phyloP scores from a whole-genome alignment of 345 rosid genomes.

The Sisymbrium altissimum region DNA sequence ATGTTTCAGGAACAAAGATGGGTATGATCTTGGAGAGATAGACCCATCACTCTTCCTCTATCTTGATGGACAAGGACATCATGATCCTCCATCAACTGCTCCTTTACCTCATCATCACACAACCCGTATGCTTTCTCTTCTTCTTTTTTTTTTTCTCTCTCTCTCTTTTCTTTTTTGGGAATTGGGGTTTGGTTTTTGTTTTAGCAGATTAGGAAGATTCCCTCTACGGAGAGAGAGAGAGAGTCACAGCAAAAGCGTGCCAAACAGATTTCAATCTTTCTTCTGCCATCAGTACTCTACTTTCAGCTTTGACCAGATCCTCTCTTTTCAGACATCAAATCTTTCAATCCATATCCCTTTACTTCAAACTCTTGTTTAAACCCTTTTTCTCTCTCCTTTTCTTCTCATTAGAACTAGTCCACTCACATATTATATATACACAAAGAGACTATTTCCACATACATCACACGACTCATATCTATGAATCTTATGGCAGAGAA shows the following conservation, averaged over 20 bases:
- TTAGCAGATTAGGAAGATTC: conserved; percentile 25
- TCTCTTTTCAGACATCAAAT: conserved; percentile 39
- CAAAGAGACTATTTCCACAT: conserved; percentile 13
- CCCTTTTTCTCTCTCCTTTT: conserved; percentile 31
- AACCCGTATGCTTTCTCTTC: conserved; percentile 44
- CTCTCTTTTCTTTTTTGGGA: conserved; percentile 15
- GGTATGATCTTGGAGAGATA: conserved; percentile 81
- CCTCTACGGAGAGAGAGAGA: conserved; percentile 24
- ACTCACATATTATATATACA: conserved; percentile 14
- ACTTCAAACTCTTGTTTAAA: conserved; percentile 23
- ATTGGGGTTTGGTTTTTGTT: conserved; percentile 22
- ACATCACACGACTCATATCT: conserved; percentile 18
- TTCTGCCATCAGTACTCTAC: conserved; percentile 44
- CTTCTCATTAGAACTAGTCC: conserved; percentile 23
- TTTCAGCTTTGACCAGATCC: conserved; percentile 73
- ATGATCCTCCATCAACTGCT: conserved; percentile 38
- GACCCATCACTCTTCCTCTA: conserved; percentile 95
- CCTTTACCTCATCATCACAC: conserved; percentile 59
- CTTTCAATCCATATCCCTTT: conserved; percentile 19
- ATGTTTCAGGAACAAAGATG: conserved; percentile 40
- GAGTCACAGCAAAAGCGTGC: conserved; percentile 63
- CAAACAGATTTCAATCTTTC: conserved; percentile 43
- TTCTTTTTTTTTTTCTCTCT: conserved; percentile 8
- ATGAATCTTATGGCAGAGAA: conserved; percentile 49
- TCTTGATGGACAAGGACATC: conserved; percentile 82